Evolutionary conservation across 192 early-diverging fungal species (phyloP), one percentile per base, ranked within the genome.

Genomic region (Umbelopsis vinacea): DNA sequence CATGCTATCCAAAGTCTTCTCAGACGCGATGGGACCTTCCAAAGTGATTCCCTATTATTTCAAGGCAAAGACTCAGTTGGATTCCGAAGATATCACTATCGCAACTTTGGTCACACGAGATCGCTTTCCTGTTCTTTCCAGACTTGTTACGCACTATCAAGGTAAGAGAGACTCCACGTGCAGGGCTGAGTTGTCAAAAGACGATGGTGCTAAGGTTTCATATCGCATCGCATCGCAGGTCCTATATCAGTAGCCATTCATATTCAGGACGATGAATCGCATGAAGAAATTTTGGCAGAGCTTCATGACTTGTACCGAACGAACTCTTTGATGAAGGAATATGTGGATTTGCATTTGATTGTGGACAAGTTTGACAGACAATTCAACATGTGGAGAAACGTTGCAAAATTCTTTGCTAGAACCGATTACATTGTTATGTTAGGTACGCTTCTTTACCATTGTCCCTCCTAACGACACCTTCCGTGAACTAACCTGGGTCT

Each of bases 381-480:
- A 63, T 88, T 89, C 77, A 89, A 89, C 63, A 84, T 86, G 84
- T 89, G 86, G 87, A 78, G 88, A 21, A 89, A 89, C 35, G 82
- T 89, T 1, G 88, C 88, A 22, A 85, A 86, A 38, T 79, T 89
- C 29, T 89, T 89, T 68, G 82, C 86, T n/a, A 69, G 84, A 33
- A 87, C 86, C 0, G 83, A 89, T 29, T 89, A 84, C 69, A 73
- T 89, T 33, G 79, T 89, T 78, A 77, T 86, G 79, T 76, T 88
- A 23, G 87, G 88, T 40, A 63, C 3, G 29, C 29, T 1, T n/a
- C n/a, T 3, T 29, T 3, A 29, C 29, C 29, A 29, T 29, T 3
- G 29, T 29, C 29, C 3, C 29, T 3, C 29, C 1, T 29, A 29
- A 3, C 29, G 29, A 29, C 29, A 3, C 29, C 3, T n/a, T n/a